These are phyloP conservation scores for Ustilago lituana DNA, from an alignment of 1,284 basidiomycete genomes.

Conservation along the genomic window DNA sequence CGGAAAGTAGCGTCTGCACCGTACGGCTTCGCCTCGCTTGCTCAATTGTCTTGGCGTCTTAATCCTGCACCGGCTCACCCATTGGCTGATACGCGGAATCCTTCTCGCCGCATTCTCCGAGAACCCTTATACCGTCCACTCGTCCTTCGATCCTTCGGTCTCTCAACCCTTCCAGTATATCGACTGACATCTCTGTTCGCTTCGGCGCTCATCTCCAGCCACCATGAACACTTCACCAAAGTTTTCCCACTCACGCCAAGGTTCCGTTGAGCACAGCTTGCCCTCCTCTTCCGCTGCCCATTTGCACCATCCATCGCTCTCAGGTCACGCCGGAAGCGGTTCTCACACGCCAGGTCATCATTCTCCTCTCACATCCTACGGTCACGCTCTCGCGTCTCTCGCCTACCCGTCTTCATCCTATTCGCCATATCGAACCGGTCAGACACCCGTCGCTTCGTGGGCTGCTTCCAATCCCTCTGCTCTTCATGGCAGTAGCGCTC, in stretches of 20 bases:
- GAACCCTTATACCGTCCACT: too few relatives aligned
- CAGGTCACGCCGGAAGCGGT: slow-evolving; percentile 20
- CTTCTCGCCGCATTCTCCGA: too few relatives aligned
- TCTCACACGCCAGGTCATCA: slow-evolving; percentile 37
- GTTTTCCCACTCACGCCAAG: slow-evolving; percentile 51
- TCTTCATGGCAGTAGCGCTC: slow-evolving; percentile 18
- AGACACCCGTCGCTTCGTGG: slow-evolving; percentile 26
- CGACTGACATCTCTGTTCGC: not conserved
- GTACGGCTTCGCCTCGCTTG: too few relatives aligned
- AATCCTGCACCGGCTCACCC: too few relatives aligned
- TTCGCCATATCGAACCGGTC: slow-evolving; percentile 27
- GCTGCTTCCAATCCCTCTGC: slow-evolving; percentile 31
- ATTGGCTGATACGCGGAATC: too few relatives aligned
- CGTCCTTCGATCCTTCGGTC: not conserved
- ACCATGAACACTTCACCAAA: slow-evolving; percentile 49
- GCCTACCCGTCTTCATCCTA: slow-evolving; percentile 44
- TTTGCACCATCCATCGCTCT: slow-evolving; percentile 40
- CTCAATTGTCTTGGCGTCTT: too few relatives aligned
- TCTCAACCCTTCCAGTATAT: not conserved
- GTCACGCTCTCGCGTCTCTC: slow-evolving; percentile 45
- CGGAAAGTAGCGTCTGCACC: too few relatives aligned
- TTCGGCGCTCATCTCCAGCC: too few relatives aligned
- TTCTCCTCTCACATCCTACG: slow-evolving; percentile 39
- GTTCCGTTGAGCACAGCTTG: slow-evolving; percentile 39
- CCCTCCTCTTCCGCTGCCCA: slow-evolving; percentile 30